Conservation (phyloP, 805 yeast species). For the Starmerella apicola region DNA sequence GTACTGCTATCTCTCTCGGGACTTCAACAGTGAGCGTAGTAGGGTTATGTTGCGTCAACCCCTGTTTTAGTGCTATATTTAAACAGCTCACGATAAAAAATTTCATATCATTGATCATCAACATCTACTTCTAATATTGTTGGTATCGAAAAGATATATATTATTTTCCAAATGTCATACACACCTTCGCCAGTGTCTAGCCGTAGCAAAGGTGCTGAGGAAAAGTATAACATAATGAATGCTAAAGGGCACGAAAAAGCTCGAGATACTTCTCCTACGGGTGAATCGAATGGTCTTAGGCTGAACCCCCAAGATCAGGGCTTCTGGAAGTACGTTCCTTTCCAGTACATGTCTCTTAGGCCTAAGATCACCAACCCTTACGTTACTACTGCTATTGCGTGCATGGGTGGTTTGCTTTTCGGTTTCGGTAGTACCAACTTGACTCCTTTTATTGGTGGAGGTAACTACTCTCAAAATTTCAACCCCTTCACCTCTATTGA, state of each 20-base stretch:
- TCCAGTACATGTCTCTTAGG: constrained; percentile 15
- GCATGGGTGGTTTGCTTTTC: constrained; percentile 59
- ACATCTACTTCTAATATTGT: too few relatives aligned
- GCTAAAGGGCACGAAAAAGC: too few relatives aligned
- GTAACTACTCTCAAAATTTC: constrained; percentile 41
- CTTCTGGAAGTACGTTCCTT: constrained; percentile 11
- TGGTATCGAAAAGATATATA: too few relatives aligned
- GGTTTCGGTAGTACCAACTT: constrained; percentile 74
- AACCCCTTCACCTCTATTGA: constrained; percentile 31
- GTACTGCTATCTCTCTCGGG: too few relatives aligned
- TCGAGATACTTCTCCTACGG: background rate
- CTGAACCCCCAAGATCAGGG: constrained; percentile 1
- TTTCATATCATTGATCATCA: too few relatives aligned
- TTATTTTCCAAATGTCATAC: background rate
- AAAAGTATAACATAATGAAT: background rate
- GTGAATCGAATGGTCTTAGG: too few relatives aligned
- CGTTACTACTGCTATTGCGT: constrained; percentile 42
- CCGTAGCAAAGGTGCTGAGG: constrained; percentile 1
- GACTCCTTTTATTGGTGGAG: constrained; percentile 52
- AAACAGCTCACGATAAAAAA: too few relatives aligned
- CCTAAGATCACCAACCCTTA: constrained; percentile 35
- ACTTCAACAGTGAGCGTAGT: too few relatives aligned
- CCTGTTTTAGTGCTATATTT: too few relatives aligned
- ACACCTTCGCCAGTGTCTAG: constrained; percentile 8
- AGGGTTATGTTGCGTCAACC: too few relatives aligned